Evolutionary conservation across 768 basidiomycete species (phyloP).

Genomic region (Amyloporia xantha): DNA sequence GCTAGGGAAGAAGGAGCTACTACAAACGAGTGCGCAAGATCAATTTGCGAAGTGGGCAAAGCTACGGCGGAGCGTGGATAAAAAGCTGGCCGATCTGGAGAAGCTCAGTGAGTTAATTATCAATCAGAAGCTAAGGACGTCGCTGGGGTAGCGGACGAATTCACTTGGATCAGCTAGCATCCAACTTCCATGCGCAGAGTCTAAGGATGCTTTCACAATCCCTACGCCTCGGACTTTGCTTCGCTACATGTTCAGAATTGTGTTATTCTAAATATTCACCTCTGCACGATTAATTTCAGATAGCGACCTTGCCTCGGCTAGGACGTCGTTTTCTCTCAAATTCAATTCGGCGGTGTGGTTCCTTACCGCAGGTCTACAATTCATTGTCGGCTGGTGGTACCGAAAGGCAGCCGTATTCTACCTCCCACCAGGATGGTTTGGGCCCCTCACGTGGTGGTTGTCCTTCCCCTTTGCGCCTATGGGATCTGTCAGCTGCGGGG

Average conservation of each 20-base stretch:
- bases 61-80: slow-evolving; percentile 83
- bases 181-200: background rate
- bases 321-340: slow-evolving; percentile 63
- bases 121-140: too few relatives aligned
- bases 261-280: background rate
- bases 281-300: slow-evolving; percentile 40
- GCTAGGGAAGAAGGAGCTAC: slow-evolving; percentile 73
- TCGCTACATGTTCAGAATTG: too few relatives aligned
- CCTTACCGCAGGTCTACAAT: slow-evolving; percentile 81
- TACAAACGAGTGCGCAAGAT: slow-evolving; percentile 90
- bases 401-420: slow-evolving; percentile 88
- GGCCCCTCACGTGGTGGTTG: slow-evolving; percentile 82
- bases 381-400: slow-evolving; percentile 87
- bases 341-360: slow-evolving; percentile 77
- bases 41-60: slow-evolving; percentile 99
- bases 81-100: slow-evolving; percentile 85
- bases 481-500: slow-evolving; percentile 86
- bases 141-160: too few relatives aligned
- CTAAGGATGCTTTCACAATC: background rate
- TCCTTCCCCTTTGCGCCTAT: slow-evolving; percentile 84
- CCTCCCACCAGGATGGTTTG: slow-evolving; percentile 86
- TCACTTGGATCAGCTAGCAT: too few relatives aligned
- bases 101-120: slow-evolving; percentile 83
- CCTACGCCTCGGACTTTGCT: background rate
- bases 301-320: slow-evolving; percentile 69